phyloP scores from a whole-genome alignment of 2,329 filamentous ascomycete genomes.

The Colletotrichum sp. region DNA sequence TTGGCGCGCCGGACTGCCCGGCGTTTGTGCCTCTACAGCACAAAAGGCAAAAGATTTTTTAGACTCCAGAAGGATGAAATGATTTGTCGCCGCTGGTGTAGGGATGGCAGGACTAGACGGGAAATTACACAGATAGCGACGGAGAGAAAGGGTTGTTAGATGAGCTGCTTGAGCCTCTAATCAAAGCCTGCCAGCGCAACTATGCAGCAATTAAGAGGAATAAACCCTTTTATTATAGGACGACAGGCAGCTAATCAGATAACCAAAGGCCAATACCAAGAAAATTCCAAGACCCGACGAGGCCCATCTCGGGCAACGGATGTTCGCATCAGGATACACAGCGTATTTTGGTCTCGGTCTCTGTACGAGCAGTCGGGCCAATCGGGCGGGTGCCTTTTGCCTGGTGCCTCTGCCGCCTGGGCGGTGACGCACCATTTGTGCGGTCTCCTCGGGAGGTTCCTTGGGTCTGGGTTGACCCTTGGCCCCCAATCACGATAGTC shows the following conservation, averaged over 20 bases:
- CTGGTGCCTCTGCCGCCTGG: neutral
- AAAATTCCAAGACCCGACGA: neutral
- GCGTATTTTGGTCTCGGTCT: neutral
- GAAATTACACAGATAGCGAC: neutral
- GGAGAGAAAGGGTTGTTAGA: neutral
- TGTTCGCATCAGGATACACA: neutral
- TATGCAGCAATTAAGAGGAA: neutral
- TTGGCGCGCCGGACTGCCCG: neutral
- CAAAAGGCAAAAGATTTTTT: neutral
- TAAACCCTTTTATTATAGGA: neutral
- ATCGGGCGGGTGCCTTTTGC: neutral
- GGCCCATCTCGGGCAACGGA: neutral
- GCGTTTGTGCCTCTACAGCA: neutral
- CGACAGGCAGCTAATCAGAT: neutral
- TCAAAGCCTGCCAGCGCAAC: neutral
- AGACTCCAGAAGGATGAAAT: neutral
- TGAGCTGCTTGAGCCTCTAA: neutral
- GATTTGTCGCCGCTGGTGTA: neutral
- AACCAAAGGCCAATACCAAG: neutral
- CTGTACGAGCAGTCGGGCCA: neutral
- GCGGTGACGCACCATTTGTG: neutral
- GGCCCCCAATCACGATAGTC: neutral
- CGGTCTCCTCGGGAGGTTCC: neutral
- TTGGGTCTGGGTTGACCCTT: neutral
- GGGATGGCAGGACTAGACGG: neutral